Conservation (phyloP, 106 monocot species). For the Ottelia alismoides region DNA sequence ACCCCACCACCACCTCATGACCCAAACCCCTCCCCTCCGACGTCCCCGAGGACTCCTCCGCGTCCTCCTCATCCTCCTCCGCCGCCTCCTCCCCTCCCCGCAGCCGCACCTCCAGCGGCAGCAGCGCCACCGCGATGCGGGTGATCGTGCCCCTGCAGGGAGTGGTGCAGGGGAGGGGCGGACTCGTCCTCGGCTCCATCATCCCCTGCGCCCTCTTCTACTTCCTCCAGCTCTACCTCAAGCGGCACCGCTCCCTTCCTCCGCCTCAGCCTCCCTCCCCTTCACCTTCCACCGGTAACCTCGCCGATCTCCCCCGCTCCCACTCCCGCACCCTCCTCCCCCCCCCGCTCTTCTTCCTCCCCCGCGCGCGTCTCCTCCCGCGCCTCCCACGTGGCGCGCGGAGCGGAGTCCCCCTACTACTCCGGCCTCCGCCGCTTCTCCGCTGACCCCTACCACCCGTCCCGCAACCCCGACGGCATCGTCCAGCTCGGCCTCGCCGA, state of each 20-base stretch:
- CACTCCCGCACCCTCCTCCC: slow-evolving; percentile 30
- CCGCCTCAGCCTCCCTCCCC: slow-evolving; percentile 19
- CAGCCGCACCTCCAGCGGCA: too few species aligned
- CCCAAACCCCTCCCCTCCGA: too few species aligned
- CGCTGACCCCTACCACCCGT: slow-evolving; percentile 35
- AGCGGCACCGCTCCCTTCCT: slow-evolving; percentile 21
- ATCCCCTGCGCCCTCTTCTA: slow-evolving; percentile 93
- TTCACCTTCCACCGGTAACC: slow-evolving; percentile 5
- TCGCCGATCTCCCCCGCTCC: slow-evolving; percentile 17
- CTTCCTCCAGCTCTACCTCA: slow-evolving; percentile 87
- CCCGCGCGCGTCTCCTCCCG: slow-evolving; percentile 39
- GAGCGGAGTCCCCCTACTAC: slow-evolving; percentile 30
- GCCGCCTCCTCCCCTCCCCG: too few species aligned
- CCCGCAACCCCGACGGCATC: slow-evolving; percentile 42
- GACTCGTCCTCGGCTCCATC: slow-evolving; percentile 85
- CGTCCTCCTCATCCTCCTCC: too few species aligned
- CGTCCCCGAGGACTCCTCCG: too few species aligned
- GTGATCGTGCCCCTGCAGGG: slow-evolving; percentile 82
- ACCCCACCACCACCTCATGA: too few species aligned
- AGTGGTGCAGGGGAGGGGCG: slow-evolving; percentile 81
- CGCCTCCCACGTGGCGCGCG: slow-evolving; percentile 12
- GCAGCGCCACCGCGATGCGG: slow-evolving; percentile 34
- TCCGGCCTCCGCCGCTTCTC: slow-evolving; percentile 19
- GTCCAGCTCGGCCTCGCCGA: slow-evolving; percentile 62
- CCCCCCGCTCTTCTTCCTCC: slow-evolving; percentile 21